Conservation (phyloP, 2,329 filamentous ascomycete genomes). For the Xylaria polymorpha region DNA sequence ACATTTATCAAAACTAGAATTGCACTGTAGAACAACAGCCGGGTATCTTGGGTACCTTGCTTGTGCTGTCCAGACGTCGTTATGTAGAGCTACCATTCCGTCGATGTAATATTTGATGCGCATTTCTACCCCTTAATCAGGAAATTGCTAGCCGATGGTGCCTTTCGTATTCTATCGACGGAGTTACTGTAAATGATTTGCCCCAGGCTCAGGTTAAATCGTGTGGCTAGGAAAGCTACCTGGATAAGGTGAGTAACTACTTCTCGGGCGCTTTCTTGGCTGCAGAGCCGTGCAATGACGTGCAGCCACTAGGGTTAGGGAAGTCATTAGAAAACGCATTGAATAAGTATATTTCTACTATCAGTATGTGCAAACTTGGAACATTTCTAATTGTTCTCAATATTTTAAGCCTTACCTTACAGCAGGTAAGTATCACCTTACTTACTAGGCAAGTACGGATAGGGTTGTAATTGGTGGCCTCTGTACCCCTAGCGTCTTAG, state of each 20-base stretch:
- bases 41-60: not conserved
- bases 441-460: too few species aligned
- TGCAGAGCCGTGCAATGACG: not conserved
- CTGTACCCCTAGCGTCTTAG: not conserved
- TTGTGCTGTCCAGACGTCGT: not conserved
- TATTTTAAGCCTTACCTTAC: too few species aligned
- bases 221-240: not conserved
- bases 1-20: not conserved
- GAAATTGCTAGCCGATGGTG: not conserved
- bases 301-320: not conserved
- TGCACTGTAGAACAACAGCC: not conserved
- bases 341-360: too few species aligned
- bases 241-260: too few species aligned
- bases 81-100: not conserved
- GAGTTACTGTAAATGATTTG: not conserved
- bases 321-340: too few species aligned
- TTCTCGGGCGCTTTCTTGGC: too few species aligned
- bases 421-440: too few species aligned
- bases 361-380: too few species aligned
- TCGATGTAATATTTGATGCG: not conserved
- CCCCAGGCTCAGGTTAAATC: too few species aligned
- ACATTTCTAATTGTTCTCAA: too few species aligned
- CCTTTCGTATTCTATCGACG: too few species aligned
- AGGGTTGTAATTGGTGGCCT: too few species aligned
- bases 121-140: not conserved